These are phyloP conservation scores for Polytolypa hystricis DNA, from an alignment of 2,329 filamentous ascomycete species.

Conservation along the genomic window DNA sequence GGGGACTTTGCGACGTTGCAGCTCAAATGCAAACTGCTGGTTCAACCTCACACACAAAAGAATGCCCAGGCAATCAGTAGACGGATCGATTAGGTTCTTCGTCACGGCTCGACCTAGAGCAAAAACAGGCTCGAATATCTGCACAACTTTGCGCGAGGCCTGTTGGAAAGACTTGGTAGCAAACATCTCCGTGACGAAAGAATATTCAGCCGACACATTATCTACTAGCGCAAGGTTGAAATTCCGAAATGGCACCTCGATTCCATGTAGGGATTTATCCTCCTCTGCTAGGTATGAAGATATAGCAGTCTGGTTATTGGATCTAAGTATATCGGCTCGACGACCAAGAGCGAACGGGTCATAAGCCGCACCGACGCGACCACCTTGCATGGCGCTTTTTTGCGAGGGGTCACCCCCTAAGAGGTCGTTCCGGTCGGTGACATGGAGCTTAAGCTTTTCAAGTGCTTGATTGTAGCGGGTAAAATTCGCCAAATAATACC, in stretches of 20 bases:
- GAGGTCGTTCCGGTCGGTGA: slow-evolving; percentile 71
- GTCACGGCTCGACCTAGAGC: slow-evolving; percentile 68
- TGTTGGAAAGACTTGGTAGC: slow-evolving; percentile 62
- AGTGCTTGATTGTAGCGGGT: slow-evolving; percentile 74
- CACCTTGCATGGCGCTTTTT: slow-evolving; percentile 37
- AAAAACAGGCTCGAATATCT: slow-evolving; percentile 85
- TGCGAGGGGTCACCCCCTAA: slow-evolving; percentile 69
- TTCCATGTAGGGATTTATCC: slow-evolving; percentile 70
- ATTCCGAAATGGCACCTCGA: slow-evolving; percentile 83
- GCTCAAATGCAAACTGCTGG: slow-evolving; percentile 85
- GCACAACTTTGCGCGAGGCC: slow-evolving; percentile 71
- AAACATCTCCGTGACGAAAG: slow-evolving; percentile 86
- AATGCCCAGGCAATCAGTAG: slow-evolving; percentile 74
- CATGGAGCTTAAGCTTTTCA: slow-evolving; percentile 72
- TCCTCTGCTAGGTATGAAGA: slow-evolving; percentile 88
- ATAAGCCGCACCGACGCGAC: slow-evolving; percentile 41
- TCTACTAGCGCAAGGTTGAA: slow-evolving; percentile 92
- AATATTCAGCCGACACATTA: slow-evolving; percentile 90
- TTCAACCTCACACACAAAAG: slow-evolving; percentile 88
- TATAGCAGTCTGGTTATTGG: slow-evolving; percentile 61
- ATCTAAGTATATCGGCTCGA: slow-evolving; percentile 69
- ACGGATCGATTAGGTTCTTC: slow-evolving; percentile 62
- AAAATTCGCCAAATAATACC: slow-evolving; percentile 94
- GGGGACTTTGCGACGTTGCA: slow-evolving; percentile 83
- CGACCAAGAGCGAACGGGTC: slow-evolving; percentile 85